Conservation (phyloP, 129 eudicot species). For the Kitagawia praeruptora region DNA sequence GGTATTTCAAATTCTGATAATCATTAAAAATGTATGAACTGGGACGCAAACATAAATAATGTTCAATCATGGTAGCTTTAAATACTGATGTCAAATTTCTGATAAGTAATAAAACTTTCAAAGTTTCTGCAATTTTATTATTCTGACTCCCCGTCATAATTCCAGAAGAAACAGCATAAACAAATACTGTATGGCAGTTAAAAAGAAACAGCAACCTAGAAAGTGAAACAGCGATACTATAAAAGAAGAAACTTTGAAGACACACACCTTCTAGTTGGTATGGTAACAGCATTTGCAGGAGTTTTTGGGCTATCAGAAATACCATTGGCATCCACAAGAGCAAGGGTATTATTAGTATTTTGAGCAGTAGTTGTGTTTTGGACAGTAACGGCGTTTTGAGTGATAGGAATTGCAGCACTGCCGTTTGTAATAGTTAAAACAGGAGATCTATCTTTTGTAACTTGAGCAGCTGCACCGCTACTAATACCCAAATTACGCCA, state of each 20-base stretch:
- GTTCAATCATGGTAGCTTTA: not conserved
- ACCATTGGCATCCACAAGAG: slow-evolving; percentile 5
- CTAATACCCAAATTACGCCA: slow-evolving; percentile 35
- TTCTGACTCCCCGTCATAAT: not conserved
- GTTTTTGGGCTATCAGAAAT: slow-evolving; percentile 6
- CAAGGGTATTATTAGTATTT: not conserved
- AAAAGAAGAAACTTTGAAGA: not conserved
- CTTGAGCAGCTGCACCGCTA: not conserved
- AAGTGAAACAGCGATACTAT: not conserved
- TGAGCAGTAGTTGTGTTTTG: not conserved
- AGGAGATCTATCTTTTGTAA: slow-evolving; percentile 6
- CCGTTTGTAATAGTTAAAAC: slow-evolving; percentile 5
- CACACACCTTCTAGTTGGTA: slow-evolving; percentile 19
- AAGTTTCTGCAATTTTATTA: not conserved
- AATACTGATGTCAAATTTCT: not conserved
- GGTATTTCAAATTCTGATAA: not conserved
- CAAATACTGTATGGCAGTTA: not conserved
- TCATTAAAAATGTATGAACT: not conserved
- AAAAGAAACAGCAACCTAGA: not conserved
- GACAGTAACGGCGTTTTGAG: not conserved
- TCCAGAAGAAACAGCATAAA: not conserved
- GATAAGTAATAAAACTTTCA: not conserved
- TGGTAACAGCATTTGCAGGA: not conserved
- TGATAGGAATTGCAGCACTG: not conserved
- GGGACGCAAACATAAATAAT: not conserved